These are phyloP conservation scores for Xylaria sp. DNA, from an alignment of 2,329 filamentous ascomycete species.

Conservation along the genomic window DNA sequence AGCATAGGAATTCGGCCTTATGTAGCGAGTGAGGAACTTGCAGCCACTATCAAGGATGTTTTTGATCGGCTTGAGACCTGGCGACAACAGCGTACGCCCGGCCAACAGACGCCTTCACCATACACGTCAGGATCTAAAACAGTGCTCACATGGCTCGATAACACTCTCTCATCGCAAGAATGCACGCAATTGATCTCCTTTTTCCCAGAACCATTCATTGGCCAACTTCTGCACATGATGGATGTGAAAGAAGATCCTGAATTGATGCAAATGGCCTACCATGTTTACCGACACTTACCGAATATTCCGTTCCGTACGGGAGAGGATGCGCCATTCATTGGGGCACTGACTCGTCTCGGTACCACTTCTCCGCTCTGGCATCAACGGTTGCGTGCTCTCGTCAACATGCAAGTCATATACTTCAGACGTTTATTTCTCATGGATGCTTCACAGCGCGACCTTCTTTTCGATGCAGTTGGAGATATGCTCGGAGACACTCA, in stretches of 20 bases:
- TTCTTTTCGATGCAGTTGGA: slow-evolving; percentile 86
- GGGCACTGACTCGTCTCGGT: slow-evolving; percentile 80
- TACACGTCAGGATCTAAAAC: slow-evolving; percentile 98
- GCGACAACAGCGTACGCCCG: slow-evolving; percentile 76
- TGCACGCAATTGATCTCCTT: slow-evolving; percentile 87
- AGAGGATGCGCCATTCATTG: slow-evolving; percentile 79
- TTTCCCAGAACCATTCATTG: slow-evolving; percentile 84
- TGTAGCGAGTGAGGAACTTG: slow-evolving; percentile 68
- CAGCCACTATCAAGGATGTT: slow-evolving; percentile 63
- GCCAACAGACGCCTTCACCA: slow-evolving; percentile 86
- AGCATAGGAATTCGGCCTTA: slow-evolving; percentile 84
- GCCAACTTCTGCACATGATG: slow-evolving; percentile 98
- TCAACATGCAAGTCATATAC: slow-evolving; percentile 98
- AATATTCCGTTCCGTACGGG: slow-evolving; percentile 89
- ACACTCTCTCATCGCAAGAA: slow-evolving; percentile 82
- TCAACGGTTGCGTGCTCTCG: slow-evolving; percentile 85
- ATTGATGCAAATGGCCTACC: slow-evolving; percentile 87
- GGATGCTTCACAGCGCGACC: slow-evolving; percentile 64
- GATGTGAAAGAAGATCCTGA: slow-evolving; percentile 98
- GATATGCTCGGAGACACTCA: slow-evolving; percentile 90
- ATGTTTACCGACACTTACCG: slow-evolving; percentile 91
- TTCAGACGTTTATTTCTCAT: slow-evolving; percentile 94
- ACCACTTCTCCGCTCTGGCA: slow-evolving; percentile 85
- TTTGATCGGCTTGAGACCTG: slow-evolving; percentile 79
- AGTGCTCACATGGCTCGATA: slow-evolving; percentile 90